Conservation (phyloP, 2,329 filamentous ascomycete species). For the Tolypocladium paradoxum region DNA sequence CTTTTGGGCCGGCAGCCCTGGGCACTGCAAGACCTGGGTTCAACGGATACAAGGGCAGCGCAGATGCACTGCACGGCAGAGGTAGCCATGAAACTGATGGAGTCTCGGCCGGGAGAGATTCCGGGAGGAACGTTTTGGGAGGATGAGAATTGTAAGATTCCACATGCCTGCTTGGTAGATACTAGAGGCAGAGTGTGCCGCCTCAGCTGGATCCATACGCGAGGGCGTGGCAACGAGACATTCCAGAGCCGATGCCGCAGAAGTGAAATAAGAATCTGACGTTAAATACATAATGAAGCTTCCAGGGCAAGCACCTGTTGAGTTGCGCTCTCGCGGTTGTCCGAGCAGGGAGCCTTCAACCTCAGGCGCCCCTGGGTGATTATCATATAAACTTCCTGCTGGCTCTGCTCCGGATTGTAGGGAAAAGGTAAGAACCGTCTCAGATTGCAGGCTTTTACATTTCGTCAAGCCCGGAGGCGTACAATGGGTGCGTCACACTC, state of each 20-base stretch:
- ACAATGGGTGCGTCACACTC: background rate
- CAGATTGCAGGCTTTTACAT: background rate
- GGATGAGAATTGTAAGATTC: background rate
- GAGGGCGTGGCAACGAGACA: too few species aligned
- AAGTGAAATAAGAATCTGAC: too few species aligned
- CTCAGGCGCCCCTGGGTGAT: too few species aligned
- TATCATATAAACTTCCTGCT: too few species aligned
- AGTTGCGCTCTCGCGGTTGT: too few species aligned
- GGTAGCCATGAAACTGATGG: background rate
- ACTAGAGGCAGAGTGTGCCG: background rate
- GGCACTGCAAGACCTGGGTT: slow-evolving; percentile 10
- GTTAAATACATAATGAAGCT: too few species aligned
- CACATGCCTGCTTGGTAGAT: background rate
- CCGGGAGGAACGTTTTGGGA: background rate
- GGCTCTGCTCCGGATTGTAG: too few species aligned
- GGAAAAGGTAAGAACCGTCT: background rate
- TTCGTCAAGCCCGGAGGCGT: background rate
- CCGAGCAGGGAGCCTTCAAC: too few species aligned
- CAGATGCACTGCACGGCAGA: background rate
- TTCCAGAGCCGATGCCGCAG: too few species aligned
- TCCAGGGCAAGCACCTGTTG: too few species aligned
- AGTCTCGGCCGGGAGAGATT: background rate
- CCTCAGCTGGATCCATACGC: too few species aligned
- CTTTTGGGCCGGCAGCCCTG: slow-evolving; percentile 9
- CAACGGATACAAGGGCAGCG: slow-evolving; percentile 6